A percentile compares a stretch with the other conserved stretches of the same genome.
Conservation (phyloP, 202 grass and related monocot genomes). For the Bolboschoenoplectus hybrid region DNA sequence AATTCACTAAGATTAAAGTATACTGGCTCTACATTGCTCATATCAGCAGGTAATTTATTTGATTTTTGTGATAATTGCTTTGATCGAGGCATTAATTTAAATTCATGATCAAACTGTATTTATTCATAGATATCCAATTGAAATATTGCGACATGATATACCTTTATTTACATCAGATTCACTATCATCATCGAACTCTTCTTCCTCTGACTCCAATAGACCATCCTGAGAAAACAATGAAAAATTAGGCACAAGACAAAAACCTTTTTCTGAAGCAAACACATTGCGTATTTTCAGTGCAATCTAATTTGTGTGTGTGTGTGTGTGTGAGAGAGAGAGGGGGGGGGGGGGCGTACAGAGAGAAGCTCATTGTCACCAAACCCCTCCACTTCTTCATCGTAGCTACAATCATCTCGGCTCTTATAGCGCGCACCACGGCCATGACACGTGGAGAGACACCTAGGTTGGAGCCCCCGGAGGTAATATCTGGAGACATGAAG, state of each 20-base stretch:
- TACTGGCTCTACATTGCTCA: not conserved
- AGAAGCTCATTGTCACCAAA: not conserved
- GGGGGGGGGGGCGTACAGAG: not conserved
- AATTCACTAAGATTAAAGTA: not conserved
- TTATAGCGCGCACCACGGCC: not conserved
- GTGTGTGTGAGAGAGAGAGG: not conserved
- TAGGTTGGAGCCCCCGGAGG: not conserved
- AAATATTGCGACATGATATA: conserved; percentile 14
- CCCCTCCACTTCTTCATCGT: not conserved
- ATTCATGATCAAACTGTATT: conserved; percentile 20
- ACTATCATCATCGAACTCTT: conserved; percentile 10
- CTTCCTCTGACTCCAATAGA: conserved; percentile 19
- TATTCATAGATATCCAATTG: not conserved
- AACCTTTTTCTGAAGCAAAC: not conserved
- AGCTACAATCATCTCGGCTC: conserved; percentile 20
- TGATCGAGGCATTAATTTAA: not conserved
- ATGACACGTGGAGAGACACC: not conserved
- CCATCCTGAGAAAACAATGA: conserved; percentile 26
- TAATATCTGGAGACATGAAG: conserved; percentile 1
- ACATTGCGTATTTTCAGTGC: not conserved
- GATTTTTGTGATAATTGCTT: not conserved
- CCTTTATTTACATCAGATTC: conserved; percentile 30
- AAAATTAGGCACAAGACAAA: conserved; percentile 1
- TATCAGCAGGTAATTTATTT: not conserved
- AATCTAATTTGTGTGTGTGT: not conserved